Percentiles rank a stretch among this genome's conserved stretches.
phyloP scores from a whole-genome alignment of 257 asterid genomes.

The Lithospermum erythrorhizon region DNA sequence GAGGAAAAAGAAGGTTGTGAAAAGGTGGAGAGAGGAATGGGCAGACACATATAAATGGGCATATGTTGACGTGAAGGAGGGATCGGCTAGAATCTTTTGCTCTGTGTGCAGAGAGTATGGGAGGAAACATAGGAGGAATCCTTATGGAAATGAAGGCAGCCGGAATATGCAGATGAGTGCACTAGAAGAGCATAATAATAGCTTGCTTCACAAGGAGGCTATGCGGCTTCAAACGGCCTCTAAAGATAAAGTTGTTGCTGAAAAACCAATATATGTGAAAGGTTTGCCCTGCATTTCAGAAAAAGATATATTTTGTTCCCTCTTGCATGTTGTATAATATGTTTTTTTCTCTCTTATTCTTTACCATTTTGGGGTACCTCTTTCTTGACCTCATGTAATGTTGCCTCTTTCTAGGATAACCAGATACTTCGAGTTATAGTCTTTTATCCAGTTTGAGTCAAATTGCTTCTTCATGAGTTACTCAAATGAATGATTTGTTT shows the following conservation, averaged over 20 bases:
- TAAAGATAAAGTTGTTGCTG: constrained; percentile 73
- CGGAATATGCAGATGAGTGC: constrained; percentile 99
- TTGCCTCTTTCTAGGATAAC: too few relatives aligned
- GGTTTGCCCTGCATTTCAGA: constrained; percentile 34
- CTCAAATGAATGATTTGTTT: too few relatives aligned
- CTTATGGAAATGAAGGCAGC: constrained; percentile 99
- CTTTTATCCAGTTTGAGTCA: too few relatives aligned
- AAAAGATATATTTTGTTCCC: not conserved
- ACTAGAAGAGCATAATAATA: constrained; percentile 93
- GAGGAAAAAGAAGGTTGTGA: constrained; percentile 93
- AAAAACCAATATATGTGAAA: constrained; percentile 86
- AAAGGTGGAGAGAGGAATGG: constrained; percentile 99
- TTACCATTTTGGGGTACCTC: too few relatives aligned
- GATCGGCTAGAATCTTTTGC: constrained; percentile 93
- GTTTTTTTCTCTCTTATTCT: not conserved
- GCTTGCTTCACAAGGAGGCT: constrained; percentile 98
- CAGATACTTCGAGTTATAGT: too few relatives aligned
- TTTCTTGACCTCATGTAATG: too few relatives aligned
- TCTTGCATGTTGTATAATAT: not conserved
- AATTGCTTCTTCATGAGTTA: too few relatives aligned
- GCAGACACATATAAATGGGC: constrained; percentile 99
- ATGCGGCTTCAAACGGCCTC: constrained; percentile 95
- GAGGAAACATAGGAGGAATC: constrained; percentile 94
- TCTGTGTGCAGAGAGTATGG: constrained; percentile 96
- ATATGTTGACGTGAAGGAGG: constrained; percentile 86